Evolutionary conservation across 352 stramenopile species (phyloP), one percentile per base, ranked within the genome.

Genomic region (Phytopythium oedochilum): DNA sequence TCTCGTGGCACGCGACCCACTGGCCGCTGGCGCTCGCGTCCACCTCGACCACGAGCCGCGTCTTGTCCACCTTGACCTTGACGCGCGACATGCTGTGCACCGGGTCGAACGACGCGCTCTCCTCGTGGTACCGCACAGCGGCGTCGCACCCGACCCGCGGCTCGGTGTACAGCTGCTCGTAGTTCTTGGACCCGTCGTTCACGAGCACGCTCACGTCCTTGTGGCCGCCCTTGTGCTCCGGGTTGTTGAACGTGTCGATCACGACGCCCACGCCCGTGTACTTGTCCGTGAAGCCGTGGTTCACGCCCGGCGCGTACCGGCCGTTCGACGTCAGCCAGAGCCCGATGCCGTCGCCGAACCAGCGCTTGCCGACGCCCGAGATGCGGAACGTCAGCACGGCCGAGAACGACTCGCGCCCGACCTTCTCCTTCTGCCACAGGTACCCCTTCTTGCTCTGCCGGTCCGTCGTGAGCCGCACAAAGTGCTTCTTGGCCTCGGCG

Each of bases 381-480:
- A 95, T 87, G 59, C 85, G 83, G 68, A 94, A 95, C 52, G 80
- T 86, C 34, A 95, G 57, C 34, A 93, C 70, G 10, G 66, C 68
- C 42, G 80, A 85, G 47, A 93, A 63, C 26, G 68, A 71, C 40
- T 92, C 73, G 39, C 70, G 73, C 0, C 57, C 61, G 48, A 95
- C 58, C 11, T 58, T 60, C 22, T 83, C 63, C 25, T 75, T 81
- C 59, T 87, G 70, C 85, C 85, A 95, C 34, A 95, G n/a, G 55
- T 83, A 86, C 0, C 85, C 85, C 38, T 78, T 73, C 64, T 94
- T 92, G 70, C 82, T 93, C 67, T 95, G 85, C 0, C 85, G 82
- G 57, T 95, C 84, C 10, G 85, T 85, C n/a, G 85, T 95, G n/a
- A 95, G 65, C 26, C 86, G 86, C 38, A 94, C 68, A 60, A 95